phyloP scores from a whole-genome alignment of 2,329 filamentous ascomycete genomes.

The Sporothrix protearum region DNA sequence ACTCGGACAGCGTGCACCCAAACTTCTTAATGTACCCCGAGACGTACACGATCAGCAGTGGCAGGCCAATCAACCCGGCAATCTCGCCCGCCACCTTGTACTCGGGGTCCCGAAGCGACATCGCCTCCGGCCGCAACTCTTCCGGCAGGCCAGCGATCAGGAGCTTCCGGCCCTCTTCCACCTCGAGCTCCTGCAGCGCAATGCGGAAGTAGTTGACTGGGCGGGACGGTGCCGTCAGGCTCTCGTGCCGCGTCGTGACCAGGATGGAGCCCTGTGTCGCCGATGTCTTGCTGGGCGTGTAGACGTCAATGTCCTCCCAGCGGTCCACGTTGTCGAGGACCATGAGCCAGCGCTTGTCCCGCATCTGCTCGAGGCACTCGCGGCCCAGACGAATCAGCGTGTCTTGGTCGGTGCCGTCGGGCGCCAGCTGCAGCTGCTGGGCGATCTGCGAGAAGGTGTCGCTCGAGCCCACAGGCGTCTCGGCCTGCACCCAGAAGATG shows the following conservation, averaged over 20 bases:
- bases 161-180: conserved; percentile 26
- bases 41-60: conserved; percentile 27
- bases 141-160: conserved; percentile 24
- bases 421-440: conserved; percentile 25
- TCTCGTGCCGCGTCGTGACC: conserved; percentile 25
- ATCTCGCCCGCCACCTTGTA: conserved; percentile 26
- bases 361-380: conserved; percentile 24
- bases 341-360: conserved; percentile 28
- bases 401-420: conserved; percentile 25
- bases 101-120: conserved; percentile 24
- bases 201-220: conserved; percentile 27
- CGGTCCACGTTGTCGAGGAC: conserved; percentile 27
- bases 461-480: conserved; percentile 27
- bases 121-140: conserved; percentile 22
- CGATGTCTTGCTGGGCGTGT: conserved; percentile 26
- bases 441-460: conserved; percentile 28
- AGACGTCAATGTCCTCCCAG: conserved; percentile 27
- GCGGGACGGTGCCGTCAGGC: conserved; percentile 26
- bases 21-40: conserved; percentile 27
- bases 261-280: conserved; percentile 26
- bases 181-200: conserved; percentile 18
- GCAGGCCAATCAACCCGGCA: conserved; percentile 21
- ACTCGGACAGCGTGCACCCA: conserved; percentile 25
- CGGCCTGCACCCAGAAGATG: conserved; percentile 33
- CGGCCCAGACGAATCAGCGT: conserved; percentile 25